Evolutionary conservation across 208 protist species (phyloP), one percentile per base, ranked within the genome.

Genomic region (Crithidia expoeki): DNA sequence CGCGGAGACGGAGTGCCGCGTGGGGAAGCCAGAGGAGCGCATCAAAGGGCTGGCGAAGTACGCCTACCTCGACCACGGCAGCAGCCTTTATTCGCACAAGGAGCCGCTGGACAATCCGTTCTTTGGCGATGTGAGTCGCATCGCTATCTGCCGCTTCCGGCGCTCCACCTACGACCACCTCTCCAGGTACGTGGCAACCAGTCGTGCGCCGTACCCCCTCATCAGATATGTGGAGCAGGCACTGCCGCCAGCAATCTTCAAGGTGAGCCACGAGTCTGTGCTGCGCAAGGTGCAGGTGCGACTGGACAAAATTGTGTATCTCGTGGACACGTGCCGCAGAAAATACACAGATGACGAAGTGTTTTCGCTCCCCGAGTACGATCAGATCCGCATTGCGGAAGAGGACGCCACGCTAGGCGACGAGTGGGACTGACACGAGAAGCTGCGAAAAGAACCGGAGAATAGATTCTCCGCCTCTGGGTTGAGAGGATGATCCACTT

Each of bases 11-110:
- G 69, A 69, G 56, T 93, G 86, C 63, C 40, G 30, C 11, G 49
- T 80, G 0, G 53, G 74, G 21, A 72, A 30, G 49, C 74, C 79
- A 34, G 55, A 61, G 23, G 46, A 61, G 14, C 88, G 85, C 40
- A 84, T 80, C 30, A 80, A 75, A 40, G 88, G 88, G 14, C 63
- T 92, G 10, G 86, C 89, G 38, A 91, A 89, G 56, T 95, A 90
- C 72, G 90, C 90, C 17, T 95, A 88, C 78, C 16, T 95, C 19
- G 90, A 95, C 42, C 90, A 95, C 55, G 90, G 90, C 21, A 93
- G 86, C 60, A 92, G 86, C 58, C 80, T 95, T 5, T 89, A 95
- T 64, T 92, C 90, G 10, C 85, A 90, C 75, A 89, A 84, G 69
- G 86, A 95, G 57, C 76, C 79, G n/a, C 32, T 72, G 12, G 81